Base-by-base conservation (phyloP, 257 asterid genomes). In the Lithospermum erythrorhizon region DNA sequence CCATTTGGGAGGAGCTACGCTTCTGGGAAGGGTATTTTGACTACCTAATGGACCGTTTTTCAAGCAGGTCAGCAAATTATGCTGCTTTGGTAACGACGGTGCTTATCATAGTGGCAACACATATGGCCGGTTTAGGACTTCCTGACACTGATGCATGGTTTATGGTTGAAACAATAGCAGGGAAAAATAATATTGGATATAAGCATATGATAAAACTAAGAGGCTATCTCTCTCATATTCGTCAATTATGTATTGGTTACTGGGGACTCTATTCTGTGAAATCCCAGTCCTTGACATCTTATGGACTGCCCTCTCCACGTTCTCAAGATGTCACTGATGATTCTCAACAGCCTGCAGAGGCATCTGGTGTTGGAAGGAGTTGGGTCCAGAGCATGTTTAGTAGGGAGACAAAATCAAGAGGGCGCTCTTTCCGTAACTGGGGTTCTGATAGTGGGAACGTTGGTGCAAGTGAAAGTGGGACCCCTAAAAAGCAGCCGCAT, bases 351-450 rank as follows among this genome's bases (percentile, higher is more conserved):
- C 82, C 90, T 35, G 74, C 96, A 54, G 97, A 90, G 81, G 97
- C 85, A 62, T 76, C 96, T 69, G 94, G 76, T 68, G 83, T 79
- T 59, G 97, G 97, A 70, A 82, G 97, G 77, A 90, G 96, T 79
- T 87, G 97, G 97, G 97, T 90, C 27, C 97, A 90, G 72, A 90
- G 97, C 85, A 90, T 90, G 97, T 90, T 90, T 77, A 90, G 94
- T 78, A 76, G 95, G 69, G 97, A 90, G 58, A 63, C 79, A 29
- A 55, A 81, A 55, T 61, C 65, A 24, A 81, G 87, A 73, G 76
- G 93, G 66, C 78, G 75, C 78, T 84, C 96, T 53, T 87, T 85
- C 23, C 70, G 95, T 64, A 84, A 73, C 70, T 77, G 79, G 85
- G 72, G 81, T 55, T 81, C 90, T 62, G 90, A 88, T 64, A 73